Evolutionary conservation across 1,284 basidiomycete species (phyloP), one percentile per base, ranked within the genome.

Genomic region (Ustilago trichophora): DNA sequence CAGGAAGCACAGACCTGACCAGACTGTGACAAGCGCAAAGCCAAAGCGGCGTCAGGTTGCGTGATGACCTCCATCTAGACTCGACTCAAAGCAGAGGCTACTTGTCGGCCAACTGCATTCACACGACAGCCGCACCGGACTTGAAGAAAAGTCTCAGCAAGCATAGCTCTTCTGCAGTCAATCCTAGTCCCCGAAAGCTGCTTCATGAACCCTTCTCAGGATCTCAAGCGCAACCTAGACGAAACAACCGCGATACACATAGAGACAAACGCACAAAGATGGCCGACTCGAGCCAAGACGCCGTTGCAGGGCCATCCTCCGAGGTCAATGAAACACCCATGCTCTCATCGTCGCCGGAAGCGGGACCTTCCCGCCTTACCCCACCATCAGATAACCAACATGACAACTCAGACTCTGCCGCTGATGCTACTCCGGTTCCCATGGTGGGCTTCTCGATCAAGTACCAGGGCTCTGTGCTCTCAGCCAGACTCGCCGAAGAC

Each of bases 361-460:
- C 54, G 7, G 60, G 53, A 6, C 60, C 60, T 4, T 57, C 54
- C 3, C 44, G 54, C 18, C 36, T 53, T 11, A 45, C 54, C 3
- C 41, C 53, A 11, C 33, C 41, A 6, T 32, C 47, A 3, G 47
- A 53, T 15, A 36, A 11, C 11, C 24, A 36, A 25, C n/a, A 52
- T n/a, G 16, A 36, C 13, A 13, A 24, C 31, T 21, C 25, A 22
- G 37, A 52, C 11, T 24, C 34, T 11, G 29, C 26, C 7, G 3
- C 40, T 7, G 24, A 13, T 22, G 35, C 32, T 10, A 18, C 15
- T 5, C 13, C 42, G 6, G 43, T 22, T 4, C 44, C 45, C 15
- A 53, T 53, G 54, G 36, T 72, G 15, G 59, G 43, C n/a, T 75
- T 74, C 27, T 55, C 60, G 3, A 52, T 70, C 49, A 75, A 75